Conservation (phyloP, 495 filamentous ascomycete genomes). For the Penicillium malachiteum region DNA sequence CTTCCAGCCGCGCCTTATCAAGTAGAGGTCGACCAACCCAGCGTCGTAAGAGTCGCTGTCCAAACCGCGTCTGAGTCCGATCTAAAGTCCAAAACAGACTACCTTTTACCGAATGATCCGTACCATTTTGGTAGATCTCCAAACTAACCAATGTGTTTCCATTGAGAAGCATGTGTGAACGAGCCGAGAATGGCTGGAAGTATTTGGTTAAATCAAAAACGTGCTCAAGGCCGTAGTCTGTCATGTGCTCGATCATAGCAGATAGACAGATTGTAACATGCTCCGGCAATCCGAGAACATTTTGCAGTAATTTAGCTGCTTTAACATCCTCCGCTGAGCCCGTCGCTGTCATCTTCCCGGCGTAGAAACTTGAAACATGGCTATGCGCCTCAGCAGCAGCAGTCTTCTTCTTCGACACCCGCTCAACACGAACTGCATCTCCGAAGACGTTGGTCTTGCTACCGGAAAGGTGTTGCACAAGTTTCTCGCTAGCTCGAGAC, state of each 20-base stretch:
- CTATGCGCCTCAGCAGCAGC: conserved; percentile 81
- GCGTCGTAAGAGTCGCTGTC: conserved; percentile 81
- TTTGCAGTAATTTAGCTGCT: conserved; percentile 68
- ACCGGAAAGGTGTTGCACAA: conserved; percentile 84
- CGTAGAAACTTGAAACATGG: conserved; percentile 93
- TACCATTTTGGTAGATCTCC: conserved; percentile 94
- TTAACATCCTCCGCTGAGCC: conserved; percentile 45
- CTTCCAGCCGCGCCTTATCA: conserved; percentile 72
- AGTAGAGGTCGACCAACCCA: conserved; percentile 95
- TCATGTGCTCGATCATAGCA: conserved; percentile 93
- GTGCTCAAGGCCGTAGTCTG: conserved; percentile 92
- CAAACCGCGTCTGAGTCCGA: conserved; percentile 87
- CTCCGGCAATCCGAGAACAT: conserved; percentile 81
- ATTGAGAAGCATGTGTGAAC: conserved; percentile 94
- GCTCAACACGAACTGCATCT: conserved; percentile 81
- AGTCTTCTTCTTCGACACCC: conserved; percentile 71
- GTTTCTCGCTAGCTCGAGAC: conserved; percentile 89
- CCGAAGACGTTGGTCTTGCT: conserved; percentile 92
- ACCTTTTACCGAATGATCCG: conserved; percentile 80
- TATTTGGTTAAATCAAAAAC: conserved; percentile 97
- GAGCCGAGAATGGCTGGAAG: conserved; percentile 92
- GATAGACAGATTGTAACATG: conserved; percentile 89
- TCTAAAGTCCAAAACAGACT: conserved; percentile 96
- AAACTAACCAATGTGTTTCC: conserved; percentile 92
- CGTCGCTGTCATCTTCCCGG: conserved; percentile 72